Evolutionary conservation across 768 basidiomycete species (phyloP), one percentile per base, ranked within the genome.

Genomic region (Podaxis sp.): DNA sequence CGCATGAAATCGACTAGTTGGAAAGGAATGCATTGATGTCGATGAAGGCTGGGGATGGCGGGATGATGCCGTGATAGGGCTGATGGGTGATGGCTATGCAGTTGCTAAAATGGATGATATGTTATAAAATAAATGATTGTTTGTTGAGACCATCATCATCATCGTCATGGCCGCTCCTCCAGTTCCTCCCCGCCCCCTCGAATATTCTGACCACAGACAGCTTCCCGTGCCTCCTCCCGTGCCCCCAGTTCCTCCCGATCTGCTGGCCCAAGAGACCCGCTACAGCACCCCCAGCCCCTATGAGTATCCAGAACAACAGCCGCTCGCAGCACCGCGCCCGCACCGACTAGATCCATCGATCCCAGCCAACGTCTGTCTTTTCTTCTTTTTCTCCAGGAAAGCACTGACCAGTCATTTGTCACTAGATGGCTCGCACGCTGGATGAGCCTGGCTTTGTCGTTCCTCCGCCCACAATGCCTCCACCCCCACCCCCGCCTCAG

Each of bases 261-360:
- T 80, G 55, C 67, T 69, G 4, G 54, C 59, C 7, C 57, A 70
- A 51, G 68, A 66, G 9, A 68, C 71, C 36, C 55, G 66, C 3
- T 70, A 69, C 64, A 69, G 63, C 52, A 71, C 70, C 2, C 71
- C 72, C 2, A 72, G 68, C 19, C 70, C 64, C 11, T 75, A 75
- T 55, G 75, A 75, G 47, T 55, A 64, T 59, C 69, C 63, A 54
- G 69, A 66, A 19, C 80, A 50, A 24, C 82, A 2, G 63, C 79
- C 88, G 3, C 73, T 90, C 19, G 81, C 81, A 2, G 90, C 90
- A 0, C 90, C 90, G 4, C 78, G 85, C 11, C 88, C 90, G 0
- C 85, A 88, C 66, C 81, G 84, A 41, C 60, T 87, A 12, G 84
- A 87, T 66, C 85, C 85, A 9, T 79, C 77, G 64, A 70, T 90